phyloP scores from a whole-genome alignment of 2,329 filamentous ascomycete species.

The Microcyclosporella mali region DNA sequence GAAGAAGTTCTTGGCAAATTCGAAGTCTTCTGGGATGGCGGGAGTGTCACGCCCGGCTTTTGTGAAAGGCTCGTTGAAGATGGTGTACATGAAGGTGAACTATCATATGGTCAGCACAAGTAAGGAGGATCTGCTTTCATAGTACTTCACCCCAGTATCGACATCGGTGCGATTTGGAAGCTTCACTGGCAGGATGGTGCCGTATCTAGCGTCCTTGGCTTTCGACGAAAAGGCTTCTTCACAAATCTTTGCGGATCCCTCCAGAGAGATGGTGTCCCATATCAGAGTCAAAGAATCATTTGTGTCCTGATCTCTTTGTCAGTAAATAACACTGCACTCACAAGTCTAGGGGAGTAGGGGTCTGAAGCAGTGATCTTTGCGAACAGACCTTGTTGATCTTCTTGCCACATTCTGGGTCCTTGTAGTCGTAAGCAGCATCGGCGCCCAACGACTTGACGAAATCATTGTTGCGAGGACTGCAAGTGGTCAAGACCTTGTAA shows the following conservation, averaged over 20 bases:
- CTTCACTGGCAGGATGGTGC: slow-evolving; percentile 20
- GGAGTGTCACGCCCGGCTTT: slow-evolving; percentile 18
- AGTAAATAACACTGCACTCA: no score
- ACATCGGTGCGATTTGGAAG: slow-evolving; percentile 18
- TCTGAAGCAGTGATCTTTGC: no score
- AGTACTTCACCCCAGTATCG: slow-evolving; percentile 1
- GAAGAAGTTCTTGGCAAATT: slow-evolving; percentile 40
- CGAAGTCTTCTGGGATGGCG: slow-evolving; percentile 33
- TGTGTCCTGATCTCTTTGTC: slow-evolving; percentile 8
- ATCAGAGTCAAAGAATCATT: slow-evolving; percentile 20
- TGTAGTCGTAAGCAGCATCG: slow-evolving; percentile 46
- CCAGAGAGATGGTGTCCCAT: slow-evolving; percentile 23
- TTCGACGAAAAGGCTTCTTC: slow-evolving; percentile 21
- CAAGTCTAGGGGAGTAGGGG: no score
- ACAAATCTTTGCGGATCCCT: slow-evolving; percentile 20
- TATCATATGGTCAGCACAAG: not conserved
- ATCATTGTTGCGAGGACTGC: slow-evolving; percentile 44
- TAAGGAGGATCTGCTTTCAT: not conserved
- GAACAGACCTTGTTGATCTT: slow-evolving; percentile 34
- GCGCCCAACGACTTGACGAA: slow-evolving; percentile 43
- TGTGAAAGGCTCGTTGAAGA: slow-evolving; percentile 21
- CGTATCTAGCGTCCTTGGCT: slow-evolving; percentile 17
- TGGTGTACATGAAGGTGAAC: slow-evolving; percentile 25
- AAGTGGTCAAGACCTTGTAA: slow-evolving; percentile 39
- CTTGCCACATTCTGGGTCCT: slow-evolving; percentile 35